phyloP scores from a whole-genome alignment of 495 filamentous ascomycete species.

The Hyphodiscus hymeniophilus region DNA sequence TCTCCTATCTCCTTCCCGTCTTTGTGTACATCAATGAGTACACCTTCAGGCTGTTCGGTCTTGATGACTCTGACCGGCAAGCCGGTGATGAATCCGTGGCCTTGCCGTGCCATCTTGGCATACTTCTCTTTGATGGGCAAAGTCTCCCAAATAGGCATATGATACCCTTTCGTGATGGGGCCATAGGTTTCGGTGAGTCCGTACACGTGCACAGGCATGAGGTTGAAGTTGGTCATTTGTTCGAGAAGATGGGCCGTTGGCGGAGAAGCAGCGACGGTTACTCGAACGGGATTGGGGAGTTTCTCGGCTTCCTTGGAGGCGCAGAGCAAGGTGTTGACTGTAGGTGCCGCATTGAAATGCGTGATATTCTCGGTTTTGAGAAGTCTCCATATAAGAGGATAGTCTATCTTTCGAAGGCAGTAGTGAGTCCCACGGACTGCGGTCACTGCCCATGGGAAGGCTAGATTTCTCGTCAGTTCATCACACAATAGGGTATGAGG shows the following conservation, averaged over 20 bases:
- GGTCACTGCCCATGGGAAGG: conserved; percentile 73
- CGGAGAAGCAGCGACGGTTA: conserved; percentile 88
- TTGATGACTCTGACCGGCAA: conserved; percentile 79
- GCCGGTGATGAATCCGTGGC: conserved; percentile 81
- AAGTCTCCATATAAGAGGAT: conserved; percentile 81
- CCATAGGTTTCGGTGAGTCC: conserved; percentile 95
- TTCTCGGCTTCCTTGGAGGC: conserved; percentile 58
- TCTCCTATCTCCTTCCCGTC: conserved; percentile 91
- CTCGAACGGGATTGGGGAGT: conserved; percentile 64
- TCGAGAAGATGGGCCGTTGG: conserved; percentile 85
- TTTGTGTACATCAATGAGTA: conserved; percentile 64
- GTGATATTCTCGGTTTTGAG: conserved; percentile 79
- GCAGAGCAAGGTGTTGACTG: conserved; percentile 91
- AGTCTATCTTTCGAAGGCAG: conserved; percentile 91
- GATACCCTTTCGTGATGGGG: conserved; percentile 89
- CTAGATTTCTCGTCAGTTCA: conserved; percentile 6
- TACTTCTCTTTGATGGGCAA: conserved; percentile 68
- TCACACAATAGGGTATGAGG: neutral
- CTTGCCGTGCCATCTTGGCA: conserved; percentile 79
- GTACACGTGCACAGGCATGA: conserved; percentile 90
- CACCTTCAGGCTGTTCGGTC: conserved; percentile 56
- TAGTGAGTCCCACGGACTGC: conserved; percentile 91
- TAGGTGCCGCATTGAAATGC: conserved; percentile 94
- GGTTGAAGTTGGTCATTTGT: conserved; percentile 79
- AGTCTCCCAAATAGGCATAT: conserved; percentile 70